Percentiles rank a stretch among this genome's conserved stretches.
phyloP scores from a whole-genome alignment of 257 asterid species.

The Solanum pimpinellifolium region DNA sequence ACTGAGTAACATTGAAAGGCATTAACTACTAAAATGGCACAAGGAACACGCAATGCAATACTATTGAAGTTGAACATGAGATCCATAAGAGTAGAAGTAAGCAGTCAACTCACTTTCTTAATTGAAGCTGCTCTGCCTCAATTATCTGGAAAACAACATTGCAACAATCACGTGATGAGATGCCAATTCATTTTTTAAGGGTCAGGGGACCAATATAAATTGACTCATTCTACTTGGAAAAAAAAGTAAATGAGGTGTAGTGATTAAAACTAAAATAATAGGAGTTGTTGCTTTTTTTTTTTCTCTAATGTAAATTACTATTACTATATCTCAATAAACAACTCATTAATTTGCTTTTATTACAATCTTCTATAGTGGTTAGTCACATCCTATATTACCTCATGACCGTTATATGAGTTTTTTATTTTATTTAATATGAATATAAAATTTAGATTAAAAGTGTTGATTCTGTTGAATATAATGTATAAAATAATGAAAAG shows the following conservation, averaged over 20 bases:
- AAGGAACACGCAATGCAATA: background rate
- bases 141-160: constrained; percentile 42
- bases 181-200: constrained; percentile 11
- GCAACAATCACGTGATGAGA: constrained; percentile 48
- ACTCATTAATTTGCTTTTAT: background rate
- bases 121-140: constrained; percentile 77
- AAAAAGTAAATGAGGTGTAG: background rate
- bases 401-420: no score
- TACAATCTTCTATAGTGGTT: background rate
- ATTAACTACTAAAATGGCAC: background rate
- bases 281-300: background rate
- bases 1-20: background rate
- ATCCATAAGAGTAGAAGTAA: background rate
- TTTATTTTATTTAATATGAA: background rate
- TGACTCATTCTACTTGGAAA: constrained; percentile 18
- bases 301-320: background rate
- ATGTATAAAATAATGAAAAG: background rate
- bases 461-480: background rate
- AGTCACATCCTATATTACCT: background rate
- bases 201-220: background rate
- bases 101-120: constrained; percentile 63
- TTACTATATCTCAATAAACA: background rate
- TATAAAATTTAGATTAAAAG: background rate
- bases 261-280: background rate
- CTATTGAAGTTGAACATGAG: background rate